Conservation (phyloP, 2,329 filamentous ascomycete species). For the Aspergillus viridinutans region DNA sequence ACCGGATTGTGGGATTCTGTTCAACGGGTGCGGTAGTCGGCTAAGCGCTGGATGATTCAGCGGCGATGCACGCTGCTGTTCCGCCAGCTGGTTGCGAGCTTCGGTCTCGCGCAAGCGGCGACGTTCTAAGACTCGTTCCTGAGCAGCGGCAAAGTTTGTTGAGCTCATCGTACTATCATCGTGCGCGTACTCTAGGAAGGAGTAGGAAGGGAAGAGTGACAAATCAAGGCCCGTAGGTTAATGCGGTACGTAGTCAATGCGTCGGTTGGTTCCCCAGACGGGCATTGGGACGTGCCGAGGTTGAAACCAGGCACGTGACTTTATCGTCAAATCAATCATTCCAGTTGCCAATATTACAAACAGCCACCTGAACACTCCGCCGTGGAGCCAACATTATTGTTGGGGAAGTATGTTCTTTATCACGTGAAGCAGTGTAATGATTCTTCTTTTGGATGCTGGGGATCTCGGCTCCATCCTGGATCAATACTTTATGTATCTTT, state of each 20-base stretch:
- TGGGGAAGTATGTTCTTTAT: not conserved
- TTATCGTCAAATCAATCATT: not conserved
- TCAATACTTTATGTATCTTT: not conserved
- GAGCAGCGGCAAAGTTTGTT: conserved; percentile 79
- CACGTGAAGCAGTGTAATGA: not conserved
- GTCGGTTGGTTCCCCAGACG: conserved; percentile 18
- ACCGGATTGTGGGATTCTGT: conserved; percentile 44
- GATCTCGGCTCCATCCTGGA: not conserved
- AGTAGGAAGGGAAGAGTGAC: not conserved
- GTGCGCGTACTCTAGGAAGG: conserved; percentile 11
- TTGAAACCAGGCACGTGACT: conserved; percentile 11
- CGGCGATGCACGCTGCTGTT: conserved; percentile 45
- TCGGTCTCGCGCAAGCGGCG: conserved; percentile 70
- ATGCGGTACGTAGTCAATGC: not conserved
- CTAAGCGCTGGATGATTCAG: conserved; percentile 52
- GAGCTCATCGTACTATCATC: conserved; percentile 49
- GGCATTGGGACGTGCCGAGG: conserved; percentile 14
- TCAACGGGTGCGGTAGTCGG: conserved; percentile 60
- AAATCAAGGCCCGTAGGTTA: conserved; percentile 7
- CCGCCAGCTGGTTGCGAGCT: conserved; percentile 52
- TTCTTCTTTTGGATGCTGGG: not conserved
- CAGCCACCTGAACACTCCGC: not conserved
- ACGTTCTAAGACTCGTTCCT: conserved; percentile 78
- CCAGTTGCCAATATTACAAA: not conserved
- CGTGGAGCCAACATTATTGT: not conserved